phyloP scores from a whole-genome alignment of 306 rosid species.

The Psophocarpus tetragonolobus region DNA sequence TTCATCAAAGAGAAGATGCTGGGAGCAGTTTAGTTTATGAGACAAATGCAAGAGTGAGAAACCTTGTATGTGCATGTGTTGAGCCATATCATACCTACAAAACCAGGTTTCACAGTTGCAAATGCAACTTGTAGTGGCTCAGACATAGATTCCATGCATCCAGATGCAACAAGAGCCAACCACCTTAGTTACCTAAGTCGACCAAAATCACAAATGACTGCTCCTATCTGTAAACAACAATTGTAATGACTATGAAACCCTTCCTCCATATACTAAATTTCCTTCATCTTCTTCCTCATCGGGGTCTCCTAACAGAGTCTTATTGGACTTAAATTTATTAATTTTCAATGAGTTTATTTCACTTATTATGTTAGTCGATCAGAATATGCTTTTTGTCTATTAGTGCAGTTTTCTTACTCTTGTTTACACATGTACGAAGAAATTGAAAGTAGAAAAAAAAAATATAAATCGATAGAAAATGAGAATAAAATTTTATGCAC shows the following conservation, averaged over 20 bases:
- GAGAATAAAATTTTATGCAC: too few relatives aligned
- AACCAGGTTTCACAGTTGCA: slow-evolving; percentile 68
- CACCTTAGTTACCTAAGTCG: slow-evolving; percentile 21
- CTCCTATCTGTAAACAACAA: slow-evolving; percentile 38
- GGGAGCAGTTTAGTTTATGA: slow-evolving; percentile 76
- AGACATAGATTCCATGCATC: slow-evolving; percentile 67
- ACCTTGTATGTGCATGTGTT: slow-evolving; percentile 81
- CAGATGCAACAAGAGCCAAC: slow-evolving; percentile 70
- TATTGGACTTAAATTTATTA: slow-evolving; percentile 53
- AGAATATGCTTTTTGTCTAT: slow-evolving; percentile 14
- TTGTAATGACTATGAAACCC: slow-evolving; percentile 32
- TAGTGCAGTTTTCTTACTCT: neutral
- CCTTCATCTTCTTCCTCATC: slow-evolving; percentile 54
- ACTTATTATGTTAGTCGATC: neutral
- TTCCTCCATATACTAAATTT: slow-evolving; percentile 48
- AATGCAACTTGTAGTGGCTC: slow-evolving; percentile 77
- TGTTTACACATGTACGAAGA: neutral
- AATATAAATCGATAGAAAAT: neutral
- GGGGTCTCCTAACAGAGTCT: slow-evolving; percentile 64
- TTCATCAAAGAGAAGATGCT: slow-evolving; percentile 76
- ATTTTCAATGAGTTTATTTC: neutral
- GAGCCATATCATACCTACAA: slow-evolving; percentile 78
- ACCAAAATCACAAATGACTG: slow-evolving; percentile 51
- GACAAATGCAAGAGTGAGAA: slow-evolving; percentile 78
- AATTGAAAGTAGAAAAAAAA: neutral